Evolutionary conservation across 176 grass and related monocot genomes (phyloP), one percentile per base, ranked within the genome.

Genomic region (Oryza glumipatula): DNA sequence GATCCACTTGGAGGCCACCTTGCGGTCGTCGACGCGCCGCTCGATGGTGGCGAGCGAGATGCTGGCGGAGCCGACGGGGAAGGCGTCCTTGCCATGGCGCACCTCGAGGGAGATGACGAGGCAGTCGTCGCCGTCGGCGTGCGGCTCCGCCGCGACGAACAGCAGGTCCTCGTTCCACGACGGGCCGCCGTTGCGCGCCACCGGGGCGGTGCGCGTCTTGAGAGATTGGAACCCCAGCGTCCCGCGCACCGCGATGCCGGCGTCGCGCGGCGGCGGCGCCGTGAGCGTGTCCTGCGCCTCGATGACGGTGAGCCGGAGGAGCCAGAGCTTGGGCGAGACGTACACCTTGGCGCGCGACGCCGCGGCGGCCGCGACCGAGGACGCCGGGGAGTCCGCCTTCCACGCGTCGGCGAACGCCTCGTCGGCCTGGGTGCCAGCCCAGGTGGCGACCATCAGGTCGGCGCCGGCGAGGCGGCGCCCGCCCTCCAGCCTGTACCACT

Each of bases 401-500:
- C 96, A 98, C 1, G 96, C 93, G 10, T 94, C 89, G 45, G 85
- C 76, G 87, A 98, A 98, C 65, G 93, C 92, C 68, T 92, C 91
- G 86, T 98, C 96, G 21, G 93, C 93, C 80, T 98, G 96, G 39
- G 96, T 98, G n/a, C 96, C 93, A 0, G 90, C 86, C 96, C 96
- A 98, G 12, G 96, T 94, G 58, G 93, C 89, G 24, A 98, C 76
- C 96, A 98, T 98, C n/a, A 98, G 85, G 39, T 95, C 91, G 16
- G 91, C 89, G 28, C 83, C 80, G 1, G n/a, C 56, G 23, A 79
- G 56, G 19, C 65, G 73, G 73, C 76, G 64, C 1, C 90, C 86
- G 17, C 95, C 96, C 80, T 98, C 93, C 38, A 98, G 90, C 64
- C 85, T 87, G 84, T 98, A 98, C 96, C 96, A 98, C 78, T 95